These are phyloP conservation scores for Dioszegia aurantiaca DNA, from an alignment of 768 basidiomycete species.

Conservation along the genomic window DNA sequence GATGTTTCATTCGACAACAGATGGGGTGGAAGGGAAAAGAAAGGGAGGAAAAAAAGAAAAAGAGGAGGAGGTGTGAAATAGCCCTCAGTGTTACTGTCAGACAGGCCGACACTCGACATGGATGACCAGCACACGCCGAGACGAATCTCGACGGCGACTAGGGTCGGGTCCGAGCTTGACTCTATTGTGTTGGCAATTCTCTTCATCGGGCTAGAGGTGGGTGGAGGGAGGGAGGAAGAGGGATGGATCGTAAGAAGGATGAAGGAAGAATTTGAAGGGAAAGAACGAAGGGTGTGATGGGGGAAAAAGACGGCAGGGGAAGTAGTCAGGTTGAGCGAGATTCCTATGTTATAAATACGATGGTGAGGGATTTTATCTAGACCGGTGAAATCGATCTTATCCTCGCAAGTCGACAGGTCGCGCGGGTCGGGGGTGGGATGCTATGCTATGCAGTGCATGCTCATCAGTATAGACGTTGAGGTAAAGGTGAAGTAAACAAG, in stretches of 20 bases:
- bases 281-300: background rate
- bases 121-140: constrained; percentile 24
- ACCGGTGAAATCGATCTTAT: no score
- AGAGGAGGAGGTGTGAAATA: background rate
- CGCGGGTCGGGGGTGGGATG: background rate
- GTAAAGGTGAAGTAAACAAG: no score
- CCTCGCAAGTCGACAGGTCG: no score
- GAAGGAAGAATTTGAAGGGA: background rate
- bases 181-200: constrained; percentile 44
- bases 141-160: constrained; percentile 18
- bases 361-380: no score
- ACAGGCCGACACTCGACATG: constrained; percentile 39
- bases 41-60: background rate
- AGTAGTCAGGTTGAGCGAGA: no score
- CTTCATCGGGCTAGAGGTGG: constrained; percentile 25
- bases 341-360: no score
- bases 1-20: background rate
- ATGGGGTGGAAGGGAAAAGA: background rate
- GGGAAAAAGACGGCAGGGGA: no score
- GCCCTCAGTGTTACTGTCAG: constrained; percentile 40
- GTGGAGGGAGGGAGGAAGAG: constrained; percentile 3
- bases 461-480: no score
- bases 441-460: no score
- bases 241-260: background rate
- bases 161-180: constrained; percentile 41